Evolutionary conservation across 2,329 filamentous ascomycete genomes (phyloP).

Genomic region (Exophiala sp.): DNA sequence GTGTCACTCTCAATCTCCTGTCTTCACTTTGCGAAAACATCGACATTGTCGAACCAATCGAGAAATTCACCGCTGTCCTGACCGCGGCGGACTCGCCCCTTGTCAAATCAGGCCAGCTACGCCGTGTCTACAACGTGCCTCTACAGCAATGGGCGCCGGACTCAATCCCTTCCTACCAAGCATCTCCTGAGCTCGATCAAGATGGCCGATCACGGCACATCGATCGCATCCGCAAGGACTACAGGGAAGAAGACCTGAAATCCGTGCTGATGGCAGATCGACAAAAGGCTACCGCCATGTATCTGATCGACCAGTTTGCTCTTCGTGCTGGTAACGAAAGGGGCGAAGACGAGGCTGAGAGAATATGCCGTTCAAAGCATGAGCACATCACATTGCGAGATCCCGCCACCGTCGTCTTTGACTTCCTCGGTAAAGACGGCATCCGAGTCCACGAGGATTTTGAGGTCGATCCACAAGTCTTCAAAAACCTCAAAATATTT

Average conservation of each 20-base stretch:
- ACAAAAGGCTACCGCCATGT: constrained; percentile 93
- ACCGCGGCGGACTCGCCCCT: constrained; percentile 27
- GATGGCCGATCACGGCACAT: constrained; percentile 54
- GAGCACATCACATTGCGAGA: constrained; percentile 90
- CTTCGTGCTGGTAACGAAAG: constrained; percentile 98
- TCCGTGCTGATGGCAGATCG: constrained; percentile 91
- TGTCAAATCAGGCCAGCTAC: constrained; percentile 12
- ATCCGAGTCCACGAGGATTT: constrained; percentile 96
- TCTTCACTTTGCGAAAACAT: constrained; percentile 65
- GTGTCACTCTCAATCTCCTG: constrained; percentile 77
- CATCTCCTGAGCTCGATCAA: neutral
- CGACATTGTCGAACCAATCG: constrained; percentile 81
- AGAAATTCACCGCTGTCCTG: constrained; percentile 70
- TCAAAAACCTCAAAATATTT: constrained; percentile 98
- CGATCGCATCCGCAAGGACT: constrained; percentile 84
- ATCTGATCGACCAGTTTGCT: constrained; percentile 93
- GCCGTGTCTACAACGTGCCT: constrained; percentile 18
- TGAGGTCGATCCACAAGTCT: constrained; percentile 83
- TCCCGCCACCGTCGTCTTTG: constrained; percentile 89
- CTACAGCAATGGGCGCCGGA: constrained; percentile 18
- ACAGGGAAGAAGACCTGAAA: constrained; percentile 81
- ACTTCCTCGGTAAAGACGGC: constrained; percentile 97
- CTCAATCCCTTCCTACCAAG: constrained; percentile 8
- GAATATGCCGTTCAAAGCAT: constrained; percentile 94
- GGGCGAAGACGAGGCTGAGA: constrained; percentile 95